Conservation (phyloP, 2,329 filamentous ascomycete species). For the Escovopsis sp. region DNA sequence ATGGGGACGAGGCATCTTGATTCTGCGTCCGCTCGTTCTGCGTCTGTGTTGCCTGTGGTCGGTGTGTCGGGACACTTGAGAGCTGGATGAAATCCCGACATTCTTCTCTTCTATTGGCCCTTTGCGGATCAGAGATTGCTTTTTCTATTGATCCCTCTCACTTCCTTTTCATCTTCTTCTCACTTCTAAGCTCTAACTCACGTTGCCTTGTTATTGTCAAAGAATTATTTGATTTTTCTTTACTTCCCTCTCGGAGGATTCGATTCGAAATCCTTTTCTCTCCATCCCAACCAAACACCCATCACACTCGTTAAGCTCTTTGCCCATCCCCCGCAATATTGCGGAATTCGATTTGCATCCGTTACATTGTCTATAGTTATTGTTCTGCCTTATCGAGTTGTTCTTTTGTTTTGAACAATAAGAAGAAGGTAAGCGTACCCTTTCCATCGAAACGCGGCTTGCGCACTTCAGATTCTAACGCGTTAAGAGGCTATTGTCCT, state of each 20-base stretch:
- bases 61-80: neutral
- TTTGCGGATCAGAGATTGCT: too few relatives aligned
- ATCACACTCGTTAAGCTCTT: neutral
- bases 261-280: neutral
- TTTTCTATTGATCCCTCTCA: neutral
- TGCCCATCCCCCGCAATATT: neutral
- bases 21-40: too few relatives aligned
- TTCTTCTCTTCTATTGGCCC: neutral
- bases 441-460: too few relatives aligned
- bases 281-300: neutral
- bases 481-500: too few relatives aligned
- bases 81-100: neutral
- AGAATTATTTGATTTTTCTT: neutral
- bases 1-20: too few relatives aligned
- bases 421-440: too few relatives aligned
- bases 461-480: too few relatives aligned
- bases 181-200: constrained; percentile 1
- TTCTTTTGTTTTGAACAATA: too few relatives aligned
- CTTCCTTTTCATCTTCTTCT: constrained; percentile 1
- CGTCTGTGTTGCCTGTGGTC: too few relatives aligned
- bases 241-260: neutral
- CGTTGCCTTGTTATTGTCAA: constrained; percentile 1
- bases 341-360: too few relatives aligned
- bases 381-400: too few relatives aligned
- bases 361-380: too few relatives aligned